Evolutionary conservation across 2,329 filamentous ascomycete genomes (phyloP).

Genomic region (Alternaria brassicae): DNA sequence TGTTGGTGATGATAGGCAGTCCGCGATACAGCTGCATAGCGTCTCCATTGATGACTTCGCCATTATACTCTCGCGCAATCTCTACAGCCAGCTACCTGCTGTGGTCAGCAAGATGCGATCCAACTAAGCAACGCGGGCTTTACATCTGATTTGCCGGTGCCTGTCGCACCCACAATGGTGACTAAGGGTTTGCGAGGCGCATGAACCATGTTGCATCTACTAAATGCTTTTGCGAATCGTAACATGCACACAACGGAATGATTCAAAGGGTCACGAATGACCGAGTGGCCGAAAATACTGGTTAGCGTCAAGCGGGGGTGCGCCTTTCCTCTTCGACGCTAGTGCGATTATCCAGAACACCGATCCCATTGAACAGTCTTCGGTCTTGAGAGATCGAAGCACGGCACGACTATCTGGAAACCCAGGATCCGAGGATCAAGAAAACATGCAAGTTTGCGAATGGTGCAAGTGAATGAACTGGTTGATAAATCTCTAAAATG

Average conservation of each 20-base stretch:
- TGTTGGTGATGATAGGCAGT: slow-evolving; percentile 93
- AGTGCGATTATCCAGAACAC: background rate
- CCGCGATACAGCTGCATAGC: slow-evolving; percentile 97
- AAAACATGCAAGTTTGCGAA: background rate
- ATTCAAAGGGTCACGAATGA: background rate
- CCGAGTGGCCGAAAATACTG: slow-evolving; percentile 12
- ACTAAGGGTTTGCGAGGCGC: slow-evolving; percentile 66
- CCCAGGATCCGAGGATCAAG: background rate
- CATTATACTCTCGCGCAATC: slow-evolving; percentile 80
- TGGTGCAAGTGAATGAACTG: too few species aligned
- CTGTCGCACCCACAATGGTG: slow-evolving; percentile 86
- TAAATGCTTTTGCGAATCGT: slow-evolving; percentile 25
- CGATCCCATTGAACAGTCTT: background rate
- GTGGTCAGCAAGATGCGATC: slow-evolving; percentile 46
- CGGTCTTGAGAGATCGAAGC: background rate
- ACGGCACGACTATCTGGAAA: background rate
- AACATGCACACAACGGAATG: slow-evolving; percentile 31
- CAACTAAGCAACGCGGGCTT: slow-evolving; percentile 20
- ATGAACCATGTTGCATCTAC: slow-evolving; percentile 33
- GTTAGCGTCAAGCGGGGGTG: slow-evolving; percentile 5
- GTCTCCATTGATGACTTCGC: slow-evolving; percentile 96
- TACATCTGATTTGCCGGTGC: slow-evolving; percentile 93
- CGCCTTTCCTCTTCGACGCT: background rate
- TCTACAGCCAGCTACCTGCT: slow-evolving; percentile 80
- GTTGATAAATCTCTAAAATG: background rate